Evolutionary conservation across 805 yeast genomes (phyloP).

Genomic region (Ogataea pignaliae): DNA sequence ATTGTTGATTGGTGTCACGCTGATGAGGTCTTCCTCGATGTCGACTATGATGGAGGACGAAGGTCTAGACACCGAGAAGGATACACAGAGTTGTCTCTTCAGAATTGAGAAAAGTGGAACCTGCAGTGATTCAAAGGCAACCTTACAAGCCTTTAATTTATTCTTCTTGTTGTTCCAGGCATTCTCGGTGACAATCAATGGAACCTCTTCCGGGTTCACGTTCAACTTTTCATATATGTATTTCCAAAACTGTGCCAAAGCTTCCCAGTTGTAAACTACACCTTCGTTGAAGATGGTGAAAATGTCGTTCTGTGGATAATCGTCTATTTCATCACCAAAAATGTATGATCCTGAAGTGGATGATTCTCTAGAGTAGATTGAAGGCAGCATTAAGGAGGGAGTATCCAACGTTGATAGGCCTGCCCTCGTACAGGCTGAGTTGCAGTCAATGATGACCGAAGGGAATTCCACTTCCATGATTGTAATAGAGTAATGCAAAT

Average conservation of each 20-base stretch:
- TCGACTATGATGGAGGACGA: constrained; percentile 78
- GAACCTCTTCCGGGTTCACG: constrained; percentile 53
- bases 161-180: constrained; percentile 64
- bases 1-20: constrained; percentile 73
- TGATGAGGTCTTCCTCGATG: constrained; percentile 63
- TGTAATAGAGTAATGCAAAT: too few species aligned
- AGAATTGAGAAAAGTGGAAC: constrained; percentile 77
- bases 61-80: constrained; percentile 68
- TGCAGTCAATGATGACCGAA: constrained; percentile 69
- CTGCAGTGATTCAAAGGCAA: constrained; percentile 68
- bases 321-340: constrained; percentile 40
- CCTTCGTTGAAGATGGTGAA: constrained; percentile 64
- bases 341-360: constrained; percentile 19
- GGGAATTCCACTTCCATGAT: constrained; percentile 37
- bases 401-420: constrained; percentile 64
- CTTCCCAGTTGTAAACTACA: constrained; percentile 67
- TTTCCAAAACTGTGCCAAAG: constrained; percentile 61
- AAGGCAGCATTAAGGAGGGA: constrained; percentile 55
- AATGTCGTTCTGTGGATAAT: constrained; percentile 41
- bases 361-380: constrained; percentile 44
- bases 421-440: constrained; percentile 60
- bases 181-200: constrained; percentile 54
- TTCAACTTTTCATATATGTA: constrained; percentile 54
- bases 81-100: constrained; percentile 71
- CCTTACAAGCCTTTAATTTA: constrained; percentile 53